Percentiles rank a stretch among this genome's conserved stretches.
These are phyloP conservation scores for Alternaria brassicicola DNA, from an alignment of 2,329 filamentous ascomycete genomes.

Conservation along the genomic window DNA sequence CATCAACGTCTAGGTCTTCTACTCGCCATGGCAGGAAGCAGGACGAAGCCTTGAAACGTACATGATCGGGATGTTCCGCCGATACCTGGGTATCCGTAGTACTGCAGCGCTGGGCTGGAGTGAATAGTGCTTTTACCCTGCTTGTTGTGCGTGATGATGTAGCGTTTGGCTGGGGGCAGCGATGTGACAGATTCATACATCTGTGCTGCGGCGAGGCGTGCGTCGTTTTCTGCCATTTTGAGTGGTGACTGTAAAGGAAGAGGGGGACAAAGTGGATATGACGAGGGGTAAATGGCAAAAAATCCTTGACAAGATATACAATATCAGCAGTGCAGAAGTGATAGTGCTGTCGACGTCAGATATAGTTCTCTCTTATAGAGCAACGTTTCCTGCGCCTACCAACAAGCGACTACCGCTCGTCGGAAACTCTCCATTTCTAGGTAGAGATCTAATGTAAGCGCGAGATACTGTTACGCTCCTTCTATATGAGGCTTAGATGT, in stretches of 20 bases:
- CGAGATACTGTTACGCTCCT: not conserved
- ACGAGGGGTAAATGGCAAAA: not conserved
- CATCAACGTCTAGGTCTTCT: not conserved
- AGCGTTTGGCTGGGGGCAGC: conserved; percentile 40
- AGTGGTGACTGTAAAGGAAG: not conserved
- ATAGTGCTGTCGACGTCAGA: not conserved
- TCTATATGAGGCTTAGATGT: not conserved
- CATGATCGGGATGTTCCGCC: not conserved
- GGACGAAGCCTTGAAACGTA: not conserved
- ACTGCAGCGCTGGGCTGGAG: conserved; percentile 27
- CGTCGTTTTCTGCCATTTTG: conserved; percentile 17
- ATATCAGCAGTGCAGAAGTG: not conserved
- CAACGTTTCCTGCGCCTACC: not conserved
- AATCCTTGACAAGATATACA: not conserved
- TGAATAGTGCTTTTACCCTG: conserved; percentile 49
- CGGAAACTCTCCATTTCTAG: not conserved
- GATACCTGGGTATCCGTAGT: conserved; percentile 5
- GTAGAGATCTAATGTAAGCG: not conserved
- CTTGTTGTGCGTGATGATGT: conserved; percentile 45
- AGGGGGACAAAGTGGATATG: not conserved
- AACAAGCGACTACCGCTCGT: not conserved
- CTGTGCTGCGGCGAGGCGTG: not conserved
- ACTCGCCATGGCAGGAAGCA: not conserved
- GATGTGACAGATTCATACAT: conserved; percentile 12
- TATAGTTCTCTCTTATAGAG: not conserved